phyloP scores from a whole-genome alignment of 257 asterid species.

The Dorcoceras hygrometricum region DNA sequence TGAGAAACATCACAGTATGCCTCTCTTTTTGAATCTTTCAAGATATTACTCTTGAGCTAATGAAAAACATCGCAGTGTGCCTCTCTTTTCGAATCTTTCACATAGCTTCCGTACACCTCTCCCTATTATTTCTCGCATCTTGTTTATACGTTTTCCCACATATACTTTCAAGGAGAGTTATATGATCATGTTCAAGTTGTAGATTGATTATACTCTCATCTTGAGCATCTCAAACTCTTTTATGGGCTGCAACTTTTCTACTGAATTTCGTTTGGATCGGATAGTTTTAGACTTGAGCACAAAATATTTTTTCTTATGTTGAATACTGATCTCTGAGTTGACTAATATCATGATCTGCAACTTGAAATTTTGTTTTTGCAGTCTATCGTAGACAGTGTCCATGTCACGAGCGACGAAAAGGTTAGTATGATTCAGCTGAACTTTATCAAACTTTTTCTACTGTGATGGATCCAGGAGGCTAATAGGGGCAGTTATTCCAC shows the following conservation, averaged over 20 bases:
- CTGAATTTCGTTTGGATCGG: not conserved
- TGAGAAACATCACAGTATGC: conserved; percentile 78
- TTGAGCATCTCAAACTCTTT: not conserved
- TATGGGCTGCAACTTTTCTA: not conserved
- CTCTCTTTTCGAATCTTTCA: conserved; percentile 9
- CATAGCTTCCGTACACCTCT: not conserved
- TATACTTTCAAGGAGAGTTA: not conserved
- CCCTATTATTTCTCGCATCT: not conserved
- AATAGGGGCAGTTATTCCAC: not conserved
- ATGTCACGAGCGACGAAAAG: conserved; percentile 76
- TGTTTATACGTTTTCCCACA: not conserved
- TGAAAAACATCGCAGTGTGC: conserved; percentile 78
- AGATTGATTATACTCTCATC: not conserved
- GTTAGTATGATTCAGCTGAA: conserved; percentile 35
- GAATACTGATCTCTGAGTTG: not conserved
- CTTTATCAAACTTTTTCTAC: not conserved
- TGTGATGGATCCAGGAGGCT: not conserved
- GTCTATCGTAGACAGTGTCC: conserved; percentile 76
- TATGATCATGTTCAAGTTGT: not conserved
- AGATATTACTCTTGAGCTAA: conserved; percentile 53
- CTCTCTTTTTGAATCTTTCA: no score
- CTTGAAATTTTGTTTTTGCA: conserved; percentile 39
- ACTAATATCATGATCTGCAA: conserved; percentile 16
- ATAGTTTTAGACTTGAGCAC: not conserved
- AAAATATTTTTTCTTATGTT: no score